A percentile compares a stretch with the other conserved stretches of the same genome.
These are phyloP conservation scores for Gossypium longicalyx DNA, from an alignment of 345 rosid genomes.

Conservation along the genomic window DNA sequence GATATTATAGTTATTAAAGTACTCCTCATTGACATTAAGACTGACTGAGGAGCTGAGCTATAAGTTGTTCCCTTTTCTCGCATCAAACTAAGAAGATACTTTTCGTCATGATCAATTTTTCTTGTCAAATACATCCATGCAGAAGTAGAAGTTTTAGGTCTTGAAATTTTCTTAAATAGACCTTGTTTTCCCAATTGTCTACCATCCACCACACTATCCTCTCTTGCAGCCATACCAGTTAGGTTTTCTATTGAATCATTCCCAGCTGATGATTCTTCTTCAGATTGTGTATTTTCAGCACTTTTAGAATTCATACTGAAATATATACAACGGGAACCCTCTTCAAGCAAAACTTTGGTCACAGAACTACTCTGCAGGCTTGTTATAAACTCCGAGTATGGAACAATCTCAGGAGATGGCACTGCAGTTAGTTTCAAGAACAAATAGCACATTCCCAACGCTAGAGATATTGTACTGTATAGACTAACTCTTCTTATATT, in stretches of 20 bases:
- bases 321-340: slow-evolving; percentile 89
- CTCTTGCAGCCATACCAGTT: slow-evolving; percentile 24
- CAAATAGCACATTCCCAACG: slow-evolving; percentile 60
- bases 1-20: slow-evolving; percentile 62
- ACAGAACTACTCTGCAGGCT: slow-evolving; percentile 70
- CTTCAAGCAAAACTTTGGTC: slow-evolving; percentile 73
- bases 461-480: slow-evolving; percentile 41
- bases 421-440: slow-evolving; percentile 64
- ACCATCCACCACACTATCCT: slow-evolving; percentile 21
- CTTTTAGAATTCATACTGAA: slow-evolving; percentile 36
- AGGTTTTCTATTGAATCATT: slow-evolving; percentile 23
- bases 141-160: slow-evolving; percentile 40
- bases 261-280: slow-evolving; percentile 23
- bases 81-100: slow-evolving; percentile 85
- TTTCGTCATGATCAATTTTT: slow-evolving; percentile 85
- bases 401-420: slow-evolving; percentile 68
- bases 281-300: slow-evolving; percentile 31
- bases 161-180: slow-evolving; percentile 33
- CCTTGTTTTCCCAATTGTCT: slow-evolving; percentile 12
- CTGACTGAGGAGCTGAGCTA: slow-evolving; percentile 88
- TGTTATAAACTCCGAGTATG: slow-evolving; percentile 72
- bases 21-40: slow-evolving; percentile 60
- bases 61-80: slow-evolving; percentile 79
- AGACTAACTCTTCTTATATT: slow-evolving; percentile 51
- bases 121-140: slow-evolving; percentile 79